phyloP scores from a whole-genome alignment of 139 green algal species.

The Haematococcus sp. region DNA sequence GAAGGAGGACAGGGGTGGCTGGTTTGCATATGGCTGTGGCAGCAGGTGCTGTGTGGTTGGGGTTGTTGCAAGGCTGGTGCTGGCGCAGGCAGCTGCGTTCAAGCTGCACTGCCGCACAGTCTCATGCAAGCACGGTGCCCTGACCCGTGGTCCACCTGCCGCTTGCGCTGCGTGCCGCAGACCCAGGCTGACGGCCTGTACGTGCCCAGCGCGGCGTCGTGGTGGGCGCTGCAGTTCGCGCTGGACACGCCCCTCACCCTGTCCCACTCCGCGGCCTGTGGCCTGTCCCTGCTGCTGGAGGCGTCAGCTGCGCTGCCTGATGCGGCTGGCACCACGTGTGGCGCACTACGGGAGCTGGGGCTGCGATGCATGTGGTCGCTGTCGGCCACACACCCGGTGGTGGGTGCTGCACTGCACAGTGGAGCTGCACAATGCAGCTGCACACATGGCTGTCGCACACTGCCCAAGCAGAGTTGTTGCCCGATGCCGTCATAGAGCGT shows the following conservation, averaged over 20 bases:
- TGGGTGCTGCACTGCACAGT: slow-evolving; percentile 9
- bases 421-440: not conserved
- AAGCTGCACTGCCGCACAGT: too few species aligned
- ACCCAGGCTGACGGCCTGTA: slow-evolving; percentile 10
- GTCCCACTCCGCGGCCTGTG: not conserved
- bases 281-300: slow-evolving; percentile 15
- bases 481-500: too few species aligned
- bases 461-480: too few species aligned
- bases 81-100: too few species aligned
- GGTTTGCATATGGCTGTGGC: too few species aligned
- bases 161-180: slow-evolving; percentile 1
- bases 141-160: too few species aligned
- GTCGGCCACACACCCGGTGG: slow-evolving; percentile 20
- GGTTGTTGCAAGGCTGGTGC: too few species aligned
- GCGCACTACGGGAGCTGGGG: slow-evolving; percentile 2
- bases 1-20: too few species aligned
- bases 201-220: not conserved
- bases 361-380: slow-evolving; percentile 30
- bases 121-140: too few species aligned
- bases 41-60: too few species aligned
- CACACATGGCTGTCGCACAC: too few species aligned
- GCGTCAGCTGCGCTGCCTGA: slow-evolving; percentile 9
- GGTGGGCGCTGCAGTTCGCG: slow-evolving; percentile 31
- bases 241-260: slow-evolving; percentile 24
- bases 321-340: not conserved